Evolutionary conservation across 257 asterid species (phyloP), one percentile per base, ranked within the genome.

Genomic region (Galeopsis tetrahit): DNA sequence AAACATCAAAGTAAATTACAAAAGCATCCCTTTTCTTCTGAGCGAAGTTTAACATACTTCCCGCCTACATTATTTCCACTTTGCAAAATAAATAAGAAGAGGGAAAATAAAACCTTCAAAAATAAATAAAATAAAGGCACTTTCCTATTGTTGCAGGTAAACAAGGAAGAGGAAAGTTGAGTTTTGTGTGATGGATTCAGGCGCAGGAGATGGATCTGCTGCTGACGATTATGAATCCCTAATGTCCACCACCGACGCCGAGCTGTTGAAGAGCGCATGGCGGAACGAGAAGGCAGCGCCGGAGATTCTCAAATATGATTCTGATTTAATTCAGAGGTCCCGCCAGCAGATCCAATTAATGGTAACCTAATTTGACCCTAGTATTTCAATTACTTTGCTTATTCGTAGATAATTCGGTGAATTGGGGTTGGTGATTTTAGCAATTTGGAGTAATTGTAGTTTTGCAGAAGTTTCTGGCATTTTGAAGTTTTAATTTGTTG

Each of bases 281-380:
- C 84, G 92, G 78, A 94, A 90, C 71, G 98, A 94, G 87, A 90
- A 91, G 85, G 98, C 95, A 14, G 96, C 98, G 35, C 98, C 97
- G 14, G 92, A 94, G 84, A 88, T 91, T 76, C 97, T 94, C 72
- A 82, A 73, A 43, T 90, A 79, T 71, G 88, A 89, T 69, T 65
- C 84, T 31, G 81, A 80, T 78, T 82, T 94, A 49, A 85, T 94
- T 51, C 86, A 79, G 55, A 84, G 95, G 59, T 83, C 96, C n/a
- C 84, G 97, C 56, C 84, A 84, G 66, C 92, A 81, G 77, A 85
- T 89, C 82, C 87, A 88, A 32, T 75, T 87, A 63, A 84, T 86
- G 96, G 98, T 91, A 82, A 64, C 28, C 28, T 38, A 38, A 4
- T 51, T 75, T 60, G 3, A 58, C 5, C 7, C 1, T 31, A 72